These are phyloP conservation scores for Zasmidium cellare DNA, from an alignment of 2,329 filamentous ascomycete species.

Conservation along the genomic window DNA sequence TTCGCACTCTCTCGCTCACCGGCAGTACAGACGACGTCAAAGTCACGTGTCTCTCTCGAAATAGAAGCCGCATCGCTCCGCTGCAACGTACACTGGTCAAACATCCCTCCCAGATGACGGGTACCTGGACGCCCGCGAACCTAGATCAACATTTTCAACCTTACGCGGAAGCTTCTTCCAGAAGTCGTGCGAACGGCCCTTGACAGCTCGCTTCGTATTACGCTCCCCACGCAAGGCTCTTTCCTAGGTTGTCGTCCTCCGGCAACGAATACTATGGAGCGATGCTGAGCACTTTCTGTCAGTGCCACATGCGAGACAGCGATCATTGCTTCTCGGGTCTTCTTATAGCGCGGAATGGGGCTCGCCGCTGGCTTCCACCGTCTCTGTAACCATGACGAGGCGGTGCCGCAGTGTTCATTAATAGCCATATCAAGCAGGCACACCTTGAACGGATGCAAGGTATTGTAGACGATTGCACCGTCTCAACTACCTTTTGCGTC, in stretches of 20 bases:
- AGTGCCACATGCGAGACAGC: neutral
- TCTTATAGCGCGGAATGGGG: neutral
- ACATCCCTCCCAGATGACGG: neutral
- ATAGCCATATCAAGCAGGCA: neutral
- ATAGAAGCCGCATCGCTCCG: neutral
- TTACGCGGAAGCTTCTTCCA: neutral
- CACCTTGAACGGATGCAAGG: neutral
- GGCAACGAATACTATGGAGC: neutral
- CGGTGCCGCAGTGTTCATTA: neutral
- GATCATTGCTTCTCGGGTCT: neutral
- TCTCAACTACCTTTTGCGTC: neutral
- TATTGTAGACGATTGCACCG: neutral
- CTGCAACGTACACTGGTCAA: neutral
- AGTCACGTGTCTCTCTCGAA: neutral
- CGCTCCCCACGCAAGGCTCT: neutral
- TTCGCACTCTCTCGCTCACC: too few species aligned
- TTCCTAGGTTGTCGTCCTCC: neutral
- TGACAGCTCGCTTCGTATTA: neutral
- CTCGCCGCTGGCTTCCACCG: neutral
- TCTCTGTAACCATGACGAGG: neutral
- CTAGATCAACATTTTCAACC: neutral
- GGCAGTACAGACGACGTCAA: too few species aligned
- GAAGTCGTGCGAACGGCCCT: neutral
- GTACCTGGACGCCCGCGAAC: neutral
- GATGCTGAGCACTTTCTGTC: neutral